These are phyloP conservation scores for Colletotrichum horii DNA, from an alignment of 2,329 filamentous ascomycete genomes.

Conservation along the genomic window DNA sequence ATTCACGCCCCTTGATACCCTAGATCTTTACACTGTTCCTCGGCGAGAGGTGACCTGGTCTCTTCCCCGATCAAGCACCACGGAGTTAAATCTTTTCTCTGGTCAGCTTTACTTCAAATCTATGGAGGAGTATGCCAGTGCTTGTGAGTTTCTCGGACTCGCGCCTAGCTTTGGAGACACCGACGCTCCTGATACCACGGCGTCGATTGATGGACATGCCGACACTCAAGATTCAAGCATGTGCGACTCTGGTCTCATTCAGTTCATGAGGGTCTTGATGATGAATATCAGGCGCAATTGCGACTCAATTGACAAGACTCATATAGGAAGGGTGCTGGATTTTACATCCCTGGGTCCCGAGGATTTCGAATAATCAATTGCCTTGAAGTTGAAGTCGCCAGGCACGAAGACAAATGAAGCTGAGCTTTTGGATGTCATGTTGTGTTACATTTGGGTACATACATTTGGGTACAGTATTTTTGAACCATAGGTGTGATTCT, in stretches of 20 bases:
- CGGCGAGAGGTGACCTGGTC: rapidly evolving
- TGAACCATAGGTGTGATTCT: too few species aligned
- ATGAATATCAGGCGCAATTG: conserved; percentile 41
- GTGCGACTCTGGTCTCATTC: conserved; percentile 34
- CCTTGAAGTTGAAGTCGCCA: too few species aligned
- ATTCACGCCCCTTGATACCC: conserved; percentile 45
- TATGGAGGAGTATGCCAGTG: conserved; percentile 56
- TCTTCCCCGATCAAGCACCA: background rate
- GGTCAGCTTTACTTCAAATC: conserved; percentile 69
- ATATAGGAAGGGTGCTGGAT: conserved; percentile 24
- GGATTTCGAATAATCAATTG: too few species aligned
- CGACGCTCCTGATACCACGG: too few species aligned
- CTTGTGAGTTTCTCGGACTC: conserved; percentile 60
- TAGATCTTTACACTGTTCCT: conserved; percentile 49
- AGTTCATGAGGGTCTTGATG: conserved; percentile 41
- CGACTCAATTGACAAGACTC: conserved; percentile 43
- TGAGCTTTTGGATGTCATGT: too few species aligned
- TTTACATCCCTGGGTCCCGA: background rate
- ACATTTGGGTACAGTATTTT: too few species aligned
- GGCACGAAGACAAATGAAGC: too few species aligned
- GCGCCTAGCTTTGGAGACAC: background rate
- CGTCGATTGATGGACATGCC: conserved; percentile 36
- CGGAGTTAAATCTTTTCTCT: conserved; percentile 68
- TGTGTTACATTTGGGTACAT: too few species aligned
- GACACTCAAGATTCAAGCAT: conserved; percentile 22